Evolutionary conservation across 768 basidiomycete species (phyloP), one percentile per base, ranked within the genome.

Genomic region (Hemileccinum impolitum): DNA sequence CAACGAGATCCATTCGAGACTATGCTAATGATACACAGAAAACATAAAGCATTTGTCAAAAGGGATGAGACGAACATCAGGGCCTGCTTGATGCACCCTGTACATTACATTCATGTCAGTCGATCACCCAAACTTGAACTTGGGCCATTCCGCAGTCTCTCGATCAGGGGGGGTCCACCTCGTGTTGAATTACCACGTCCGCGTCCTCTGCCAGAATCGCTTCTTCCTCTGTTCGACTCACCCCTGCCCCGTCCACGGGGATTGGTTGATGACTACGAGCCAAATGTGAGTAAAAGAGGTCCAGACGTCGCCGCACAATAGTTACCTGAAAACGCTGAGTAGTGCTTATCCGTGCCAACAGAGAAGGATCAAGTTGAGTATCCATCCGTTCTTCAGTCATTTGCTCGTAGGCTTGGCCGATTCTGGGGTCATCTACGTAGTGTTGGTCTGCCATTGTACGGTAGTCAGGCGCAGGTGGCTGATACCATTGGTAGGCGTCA

Each of bases 261-360:
- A 43, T 52, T 48, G 19, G 18, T 23, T n/a, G 60, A 12, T 31
- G 26, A 17, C 63, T 64, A 38, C 30, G 11, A 26, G n/a, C 26
- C 39, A 32, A 36, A 4, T 1, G 19, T 56, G 2, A 53, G 50
- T 26, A 26, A 31, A 23, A 41, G 3, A 34, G 0, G 6, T 19
- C 7, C 17, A 19, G 18, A 15, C 7, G 19, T 21, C n/a, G 11
- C 39, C 21, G 18, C 10, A 21, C n/a, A 30, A 45, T 7, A 47
- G 23, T 59, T 56, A 65, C 63, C 64, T 51, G 55, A 45, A 47
- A 21, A 23, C 31, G 49, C 25, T 57, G 63, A 14, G 47, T 57
- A 21, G 51, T 47, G n/a, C 51, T 55, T 32, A 65, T 64, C 40
- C 64, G 64, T 6, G 59, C 52, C 51, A 66, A 47, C 12, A 65